Evolutionary conservation across 345 rosid species (phyloP).

Genomic region (sweet orange (Citrus sinensis)): DNA sequence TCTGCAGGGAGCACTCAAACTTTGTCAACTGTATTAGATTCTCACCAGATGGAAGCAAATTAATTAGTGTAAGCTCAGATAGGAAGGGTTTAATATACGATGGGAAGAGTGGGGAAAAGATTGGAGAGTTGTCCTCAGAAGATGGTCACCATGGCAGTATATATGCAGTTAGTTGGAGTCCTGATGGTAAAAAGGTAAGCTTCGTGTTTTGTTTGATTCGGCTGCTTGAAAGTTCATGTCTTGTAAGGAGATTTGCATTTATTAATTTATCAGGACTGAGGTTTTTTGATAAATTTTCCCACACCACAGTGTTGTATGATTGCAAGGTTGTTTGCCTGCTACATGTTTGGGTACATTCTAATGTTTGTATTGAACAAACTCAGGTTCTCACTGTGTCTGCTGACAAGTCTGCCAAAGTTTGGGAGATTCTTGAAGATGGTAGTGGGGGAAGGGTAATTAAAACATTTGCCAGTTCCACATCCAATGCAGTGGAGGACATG

Average conservation of each 20-base stretch:
- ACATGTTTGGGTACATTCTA: neutral
- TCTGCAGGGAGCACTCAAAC: slow-evolving; percentile 80
- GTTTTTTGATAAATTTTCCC: no score
- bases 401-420: slow-evolving; percentile 75
- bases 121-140: slow-evolving; percentile 71
- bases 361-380: neutral
- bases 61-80: slow-evolving; percentile 89
- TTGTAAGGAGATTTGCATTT: neutral
- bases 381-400: slow-evolving; percentile 78
- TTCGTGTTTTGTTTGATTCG: neutral
- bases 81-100: slow-evolving; percentile 83
- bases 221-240: neutral
- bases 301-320: neutral
- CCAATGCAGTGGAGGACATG: slow-evolving; percentile 68
- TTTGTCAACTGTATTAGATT: slow-evolving; percentile 91
- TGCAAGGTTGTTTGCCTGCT: neutral
- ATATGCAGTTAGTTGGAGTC: slow-evolving; percentile 94
- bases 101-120: slow-evolving; percentile 75
- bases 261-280: no score
- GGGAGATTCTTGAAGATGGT: slow-evolving; percentile 67
- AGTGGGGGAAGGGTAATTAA: slow-evolving; percentile 46
- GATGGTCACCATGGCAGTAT: slow-evolving; percentile 88
- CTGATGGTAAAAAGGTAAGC: slow-evolving; percentile 80
- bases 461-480: slow-evolving; percentile 44
- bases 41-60: slow-evolving; percentile 92